Evolutionary conservation across 257 asterid species (phyloP).

Genomic region (Rauvolfia tetraphylla): DNA sequence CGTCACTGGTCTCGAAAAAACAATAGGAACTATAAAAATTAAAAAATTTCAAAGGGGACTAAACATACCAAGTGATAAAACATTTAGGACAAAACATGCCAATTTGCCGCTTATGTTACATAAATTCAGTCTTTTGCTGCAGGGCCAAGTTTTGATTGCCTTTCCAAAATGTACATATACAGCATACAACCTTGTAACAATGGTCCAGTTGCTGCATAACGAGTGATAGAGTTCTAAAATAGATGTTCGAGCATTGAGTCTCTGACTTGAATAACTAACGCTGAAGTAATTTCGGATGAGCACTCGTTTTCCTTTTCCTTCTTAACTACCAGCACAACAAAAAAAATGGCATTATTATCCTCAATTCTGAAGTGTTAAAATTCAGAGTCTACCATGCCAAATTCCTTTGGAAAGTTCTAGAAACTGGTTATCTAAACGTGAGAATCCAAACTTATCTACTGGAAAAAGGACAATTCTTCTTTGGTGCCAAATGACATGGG

Average conservation of each 20-base stretch:
- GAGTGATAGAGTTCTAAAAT: neutral
- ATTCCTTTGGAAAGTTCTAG: neutral
- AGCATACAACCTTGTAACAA: neutral
- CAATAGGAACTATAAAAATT: too few species aligned
- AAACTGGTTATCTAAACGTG: neutral
- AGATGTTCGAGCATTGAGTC: neutral
- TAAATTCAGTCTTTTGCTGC: neutral
- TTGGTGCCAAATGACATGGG: neutral
- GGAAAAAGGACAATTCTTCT: neutral
- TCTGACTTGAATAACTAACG: neutral
- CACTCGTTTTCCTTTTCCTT: neutral
- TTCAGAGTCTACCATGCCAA: neutral
- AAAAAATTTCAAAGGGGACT: too few species aligned
- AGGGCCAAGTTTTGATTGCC: neutral
- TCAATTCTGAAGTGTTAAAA: neutral
- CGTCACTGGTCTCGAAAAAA: too few species aligned
- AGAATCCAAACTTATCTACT: neutral
- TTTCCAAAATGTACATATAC: conserved; percentile 8
- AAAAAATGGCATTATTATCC: neutral
- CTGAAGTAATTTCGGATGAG: neutral
- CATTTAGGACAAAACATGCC: too few species aligned
- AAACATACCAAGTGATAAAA: too few species aligned
- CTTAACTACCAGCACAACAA: neutral
- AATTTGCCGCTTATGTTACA: neutral
- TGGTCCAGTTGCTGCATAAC: neutral